Base-by-base conservation (phyloP, 495 filamentous ascomycete genomes). In the Penicillium antarcticum region DNA sequence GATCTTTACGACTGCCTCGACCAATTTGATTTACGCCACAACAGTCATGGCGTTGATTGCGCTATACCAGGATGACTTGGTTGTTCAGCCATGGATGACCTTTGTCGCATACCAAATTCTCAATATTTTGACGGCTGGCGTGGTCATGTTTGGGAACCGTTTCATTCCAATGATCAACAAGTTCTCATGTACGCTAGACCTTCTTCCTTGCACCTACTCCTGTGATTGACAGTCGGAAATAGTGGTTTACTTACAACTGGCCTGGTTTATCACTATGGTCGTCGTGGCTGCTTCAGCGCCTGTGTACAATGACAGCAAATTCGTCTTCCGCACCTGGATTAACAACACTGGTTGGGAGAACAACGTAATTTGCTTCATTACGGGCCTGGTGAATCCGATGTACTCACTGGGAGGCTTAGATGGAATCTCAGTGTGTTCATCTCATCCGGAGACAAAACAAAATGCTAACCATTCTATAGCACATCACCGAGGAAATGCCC, bases 401-500 rank as follows among this genome's bases (percentile, higher is more conserved):
- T 92, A 86, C 55, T 81, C 88, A 0, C 77, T 92, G 31, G 88
- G 88, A 11, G 89, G 87, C 0, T 80, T 87, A 10, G 87, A 87
- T 62, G 70, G 70, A 10, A 66, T 70, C 16, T 62, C 65, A 16
- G 67, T 70, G 58, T 16, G 64, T 44, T 81, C 24, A 12, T 29
- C 19, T 24, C 2, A 26, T 18, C 19, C 12, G 13, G 18, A 3
- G 3, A 11, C 17, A 31, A 46, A 14, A 0, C 10, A 40, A 46
- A 24, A 33, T 46, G 8, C 29, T 34, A 42, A 55, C 18, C 1
- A 39, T 21, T 11, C 12, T n/a, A 26, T 76, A 85, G 32, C 88
- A 92, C 61, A 80, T 92, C 47, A 84, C 88, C 2, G 88, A 92
- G 62, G 88, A 92, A 66, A 71, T 92, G 33, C 86, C 87, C 0